A percentile compares a stretch with the other conserved stretches of the same genome.
phyloP scores from a whole-genome alignment of 176 grass and related monocot species.

The Alloteropsis semialata region DNA sequence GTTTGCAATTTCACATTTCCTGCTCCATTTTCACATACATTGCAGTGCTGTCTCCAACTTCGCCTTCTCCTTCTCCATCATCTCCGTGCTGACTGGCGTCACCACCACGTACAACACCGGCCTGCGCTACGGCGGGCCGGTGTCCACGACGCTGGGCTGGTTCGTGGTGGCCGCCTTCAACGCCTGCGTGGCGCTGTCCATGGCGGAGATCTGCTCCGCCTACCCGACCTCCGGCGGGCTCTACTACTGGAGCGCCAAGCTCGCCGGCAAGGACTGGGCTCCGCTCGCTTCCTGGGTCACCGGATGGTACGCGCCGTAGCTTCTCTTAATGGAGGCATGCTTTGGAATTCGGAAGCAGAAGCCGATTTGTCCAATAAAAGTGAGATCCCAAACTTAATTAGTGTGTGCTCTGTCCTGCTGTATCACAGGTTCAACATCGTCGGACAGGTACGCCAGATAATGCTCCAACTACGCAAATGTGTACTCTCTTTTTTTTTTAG shows the following conservation, averaged over 20 bases:
- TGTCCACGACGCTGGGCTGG: constrained; percentile 61
- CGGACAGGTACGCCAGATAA: constrained; percentile 14
- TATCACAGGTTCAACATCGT: constrained; percentile 52
- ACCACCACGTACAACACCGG: constrained; percentile 60
- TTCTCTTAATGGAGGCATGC: too few relatives aligned
- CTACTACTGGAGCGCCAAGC: constrained; percentile 90
- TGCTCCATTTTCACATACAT: background rate
- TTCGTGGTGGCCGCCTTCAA: constrained; percentile 47
- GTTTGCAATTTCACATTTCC: background rate
- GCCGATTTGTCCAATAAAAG: too few relatives aligned
- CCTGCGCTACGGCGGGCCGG: constrained; percentile 59
- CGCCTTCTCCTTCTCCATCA: constrained; percentile 54
- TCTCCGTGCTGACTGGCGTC: constrained; percentile 59
- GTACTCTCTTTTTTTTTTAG: too few relatives aligned
- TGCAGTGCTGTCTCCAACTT: constrained; percentile 21
- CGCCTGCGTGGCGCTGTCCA: constrained; percentile 59
- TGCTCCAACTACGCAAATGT: too few relatives aligned
- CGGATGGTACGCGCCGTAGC: constrained; percentile 19
- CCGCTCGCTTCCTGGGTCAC: constrained; percentile 71
- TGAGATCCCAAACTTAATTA: too few relatives aligned
- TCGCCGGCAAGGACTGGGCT: constrained; percentile 67
- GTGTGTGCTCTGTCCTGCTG: background rate
- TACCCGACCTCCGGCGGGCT: constrained; percentile 83
- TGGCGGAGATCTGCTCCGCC: constrained; percentile 85
- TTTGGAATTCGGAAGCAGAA: too few relatives aligned